Conservation (phyloP, 768 basidiomycete genomes). For the Trametes cubensis region DNA sequence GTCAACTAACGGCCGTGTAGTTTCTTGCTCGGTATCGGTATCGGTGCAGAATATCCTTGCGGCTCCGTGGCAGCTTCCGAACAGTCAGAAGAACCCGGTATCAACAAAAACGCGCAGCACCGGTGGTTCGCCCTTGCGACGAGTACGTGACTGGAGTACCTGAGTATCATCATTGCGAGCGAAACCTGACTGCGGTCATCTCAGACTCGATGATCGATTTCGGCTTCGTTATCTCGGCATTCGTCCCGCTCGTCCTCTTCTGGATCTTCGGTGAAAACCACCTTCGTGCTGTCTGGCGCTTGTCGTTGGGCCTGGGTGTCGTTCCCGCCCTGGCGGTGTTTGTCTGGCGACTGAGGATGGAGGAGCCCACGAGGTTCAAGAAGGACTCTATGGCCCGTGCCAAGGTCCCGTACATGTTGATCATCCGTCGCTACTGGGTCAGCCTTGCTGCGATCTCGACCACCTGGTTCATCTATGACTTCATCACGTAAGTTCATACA, state of each 20-base stretch:
- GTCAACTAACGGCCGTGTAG: constrained; percentile 38
- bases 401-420: constrained; percentile 73
- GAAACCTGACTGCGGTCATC: constrained; percentile 12
- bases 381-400: constrained; percentile 79
- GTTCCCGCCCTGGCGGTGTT: constrained; percentile 83
- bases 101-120: constrained; percentile 80
- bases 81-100: constrained; percentile 81
- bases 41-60: constrained; percentile 89
- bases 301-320: constrained; percentile 82
- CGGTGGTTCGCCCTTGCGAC: constrained; percentile 88
- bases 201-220: constrained; percentile 84
- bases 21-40: constrained; percentile 86
- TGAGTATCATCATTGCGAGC: background rate
- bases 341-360: constrained; percentile 84
- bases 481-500: constrained; percentile 59
- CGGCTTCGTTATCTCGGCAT: constrained; percentile 78
- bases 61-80: constrained; percentile 89
- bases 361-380: constrained; percentile 73
- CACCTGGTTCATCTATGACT: constrained; percentile 86
- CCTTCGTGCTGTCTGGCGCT: constrained; percentile 84
- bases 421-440: constrained; percentile 80
- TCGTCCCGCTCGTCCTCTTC: constrained; percentile 82
- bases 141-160: constrained; percentile 51
- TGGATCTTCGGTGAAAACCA: constrained; percentile 88
- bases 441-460: constrained; percentile 73